Evolutionary conservation across 1,139 yeast genomes (phyloP), one percentile per base, ranked within the genome.

Genomic region (Yamadazyma diddensiae): DNA sequence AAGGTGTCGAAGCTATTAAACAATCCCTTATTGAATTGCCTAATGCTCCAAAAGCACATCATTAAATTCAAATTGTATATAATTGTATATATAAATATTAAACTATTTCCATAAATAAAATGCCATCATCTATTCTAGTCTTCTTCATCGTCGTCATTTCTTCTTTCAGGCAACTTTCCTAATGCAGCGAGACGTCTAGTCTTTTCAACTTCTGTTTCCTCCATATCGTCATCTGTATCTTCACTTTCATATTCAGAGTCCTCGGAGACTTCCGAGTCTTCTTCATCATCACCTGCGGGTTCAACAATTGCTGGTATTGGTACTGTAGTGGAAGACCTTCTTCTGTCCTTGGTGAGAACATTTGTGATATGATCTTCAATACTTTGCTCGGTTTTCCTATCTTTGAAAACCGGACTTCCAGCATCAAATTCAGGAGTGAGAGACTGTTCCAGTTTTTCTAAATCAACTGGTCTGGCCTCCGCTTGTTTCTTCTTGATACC

Each of bases 181-280:
- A 88, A 69, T 1, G 96, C 96, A 3, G 92, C 90, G 41, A 86
- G 60, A 44, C 97, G 74, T 50, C 96, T 75, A 28, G 69, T 70
- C 42, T 78, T 74, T 53, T 88, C 97, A 16, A 80, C 78, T 22
- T 67, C 82, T 0, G 90, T 80, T 49, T 84, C 94, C 12, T 39
- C 48, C 20, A 34, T 38, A 24, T 39, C 38, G 14, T 39, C 43
- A 15, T 36, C 43, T 11, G 35, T 41, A 13, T 35, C 42, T 6
- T 21, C 29, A 15, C 31, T 36, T 51, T 87, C 96, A 18, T 78
- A 77, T 21, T 68, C 82, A 0, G 88, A 79, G 47, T 84, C 92
- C 15, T 39, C 46, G 19, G 34, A 38, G 19, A 33, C 38, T 15
- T 38, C 45, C 12, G 35, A 44, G 4, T 45, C 46, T 12, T 36